Percentiles rank a stretch among this genome's conserved stretches.
Evolutionary conservation across 2,329 filamentous ascomycete species (phyloP).

Genomic region (Sporothrix brasiliensis): DNA sequence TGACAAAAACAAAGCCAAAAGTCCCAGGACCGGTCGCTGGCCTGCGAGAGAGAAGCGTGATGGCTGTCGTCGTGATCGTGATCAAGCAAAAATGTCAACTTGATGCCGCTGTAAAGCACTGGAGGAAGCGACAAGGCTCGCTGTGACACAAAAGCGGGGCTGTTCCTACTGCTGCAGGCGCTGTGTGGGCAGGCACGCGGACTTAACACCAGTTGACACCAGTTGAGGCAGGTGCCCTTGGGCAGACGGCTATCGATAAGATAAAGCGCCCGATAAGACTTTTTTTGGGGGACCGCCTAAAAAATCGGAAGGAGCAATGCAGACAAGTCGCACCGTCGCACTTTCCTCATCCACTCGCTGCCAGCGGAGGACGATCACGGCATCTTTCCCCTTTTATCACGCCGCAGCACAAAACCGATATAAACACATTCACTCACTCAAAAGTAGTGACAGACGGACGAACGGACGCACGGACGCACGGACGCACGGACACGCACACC

Average conservation of each 20-base stretch:
- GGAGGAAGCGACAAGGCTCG: not conserved
- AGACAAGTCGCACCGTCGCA: not conserved
- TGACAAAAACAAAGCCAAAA: not conserved
- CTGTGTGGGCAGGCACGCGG: not conserved
- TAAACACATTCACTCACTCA: no score
- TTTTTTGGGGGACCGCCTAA: conserved; percentile 13
- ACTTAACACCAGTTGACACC: no score
- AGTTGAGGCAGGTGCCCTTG: not conserved
- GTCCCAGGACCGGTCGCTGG: not conserved
- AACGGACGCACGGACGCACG: not conserved
- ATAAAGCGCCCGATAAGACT: conserved; percentile 27
- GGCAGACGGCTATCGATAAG: conserved; percentile 16
- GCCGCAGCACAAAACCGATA: not conserved
- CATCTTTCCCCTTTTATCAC: not conserved
- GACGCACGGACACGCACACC: not conserved
- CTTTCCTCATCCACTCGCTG: not conserved
- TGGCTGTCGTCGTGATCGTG: not conserved
- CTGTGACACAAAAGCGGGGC: conserved; percentile 17
- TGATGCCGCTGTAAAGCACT: no score
- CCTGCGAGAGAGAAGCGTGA: not conserved
- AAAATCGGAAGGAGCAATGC: conserved; percentile 25
- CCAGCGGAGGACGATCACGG: conserved; percentile 5
- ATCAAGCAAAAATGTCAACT: no score
- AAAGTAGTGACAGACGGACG: not conserved
- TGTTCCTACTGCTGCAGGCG: not conserved